Conservation (phyloP, 2,329 filamentous ascomycete species). For the Ophiostoma ips region DNA sequence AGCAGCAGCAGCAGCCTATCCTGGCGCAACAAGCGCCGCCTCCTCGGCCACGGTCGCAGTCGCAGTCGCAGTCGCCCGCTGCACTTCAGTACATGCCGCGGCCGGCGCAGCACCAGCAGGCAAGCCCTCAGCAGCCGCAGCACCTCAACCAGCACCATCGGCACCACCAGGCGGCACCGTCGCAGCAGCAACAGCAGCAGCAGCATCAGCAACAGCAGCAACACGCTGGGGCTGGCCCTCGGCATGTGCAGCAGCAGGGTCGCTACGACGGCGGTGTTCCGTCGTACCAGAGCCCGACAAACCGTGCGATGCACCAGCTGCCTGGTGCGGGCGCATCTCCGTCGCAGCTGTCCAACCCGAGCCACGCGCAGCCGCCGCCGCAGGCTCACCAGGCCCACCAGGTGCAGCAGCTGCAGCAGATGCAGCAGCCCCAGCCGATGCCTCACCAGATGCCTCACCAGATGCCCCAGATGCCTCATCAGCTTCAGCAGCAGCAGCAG, state of each 20-base stretch:
- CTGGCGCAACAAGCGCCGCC: no score
- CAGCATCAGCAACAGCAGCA: conserved; percentile 3
- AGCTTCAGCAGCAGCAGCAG: conserved; percentile 12
- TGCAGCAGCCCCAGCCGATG: conserved; percentile 5
- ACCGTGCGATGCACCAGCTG: conserved; percentile 7
- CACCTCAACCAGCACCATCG: conserved; percentile 10
- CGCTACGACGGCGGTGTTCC: conserved; percentile 2
- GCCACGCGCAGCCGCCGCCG: neutral
- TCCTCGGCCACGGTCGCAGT: neutral
- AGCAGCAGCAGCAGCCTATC: conserved; percentile 5
- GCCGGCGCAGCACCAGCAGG: conserved; percentile 1
- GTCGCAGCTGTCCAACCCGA: conserved; percentile 16
- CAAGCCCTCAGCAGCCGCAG: conserved; percentile 12
- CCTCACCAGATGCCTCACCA: conserved; percentile 9
- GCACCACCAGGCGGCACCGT: conserved; percentile 9
- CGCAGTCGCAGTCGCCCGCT: conserved; percentile 1
- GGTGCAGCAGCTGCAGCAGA: no score
- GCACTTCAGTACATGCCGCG: neutral
- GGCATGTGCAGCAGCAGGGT: conserved; percentile 9
- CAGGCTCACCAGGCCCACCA: conserved; percentile 14
- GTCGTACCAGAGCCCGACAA: conserved; percentile 7
- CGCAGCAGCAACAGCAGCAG: conserved; percentile 9
- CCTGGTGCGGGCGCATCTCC: conserved; percentile 7
- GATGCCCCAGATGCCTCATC: conserved; percentile 6
- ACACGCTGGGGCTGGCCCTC: conserved; percentile 4